Percentiles rank a stretch among this genome's conserved stretches.
Conservation (phyloP, 169 alveolate species). For the Plasmodium adleri region DNA sequence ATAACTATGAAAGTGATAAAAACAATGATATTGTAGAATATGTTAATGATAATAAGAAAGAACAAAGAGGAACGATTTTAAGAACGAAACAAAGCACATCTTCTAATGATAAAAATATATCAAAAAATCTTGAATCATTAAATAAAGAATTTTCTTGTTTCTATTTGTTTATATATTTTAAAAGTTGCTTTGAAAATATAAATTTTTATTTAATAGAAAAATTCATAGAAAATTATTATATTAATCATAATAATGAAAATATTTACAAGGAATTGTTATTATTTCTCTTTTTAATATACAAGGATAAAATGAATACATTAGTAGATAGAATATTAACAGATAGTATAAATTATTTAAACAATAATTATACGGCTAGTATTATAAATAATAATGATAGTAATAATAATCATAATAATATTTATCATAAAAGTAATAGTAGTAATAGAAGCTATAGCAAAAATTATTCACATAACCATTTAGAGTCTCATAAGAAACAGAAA, state of each 20-base stretch:
- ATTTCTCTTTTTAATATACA: conserved; percentile 69
- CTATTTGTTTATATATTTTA: conserved; percentile 56
- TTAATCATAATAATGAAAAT: conserved; percentile 51
- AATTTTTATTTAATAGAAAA: conserved; percentile 76
- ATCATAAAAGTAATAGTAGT: no score
- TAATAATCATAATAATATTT: no score
- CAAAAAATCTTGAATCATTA: background rate
- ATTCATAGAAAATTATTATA: conserved; percentile 65
- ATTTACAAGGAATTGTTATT: conserved; percentile 55
- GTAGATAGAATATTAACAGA: conserved; percentile 57
- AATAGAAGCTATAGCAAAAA: no score
- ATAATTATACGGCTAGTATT: background rate
- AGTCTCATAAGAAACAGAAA: conserved; percentile 18
- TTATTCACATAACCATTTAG: no score
- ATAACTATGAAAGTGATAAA: background rate
- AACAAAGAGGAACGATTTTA: conserved; percentile 14
- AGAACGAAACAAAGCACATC: background rate
- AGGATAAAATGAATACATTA: conserved; percentile 57
- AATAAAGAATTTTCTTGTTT: conserved; percentile 47
- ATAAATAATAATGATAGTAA: no score
- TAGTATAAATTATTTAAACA: conserved; percentile 27
- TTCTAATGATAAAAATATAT: background rate
- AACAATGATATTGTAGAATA: background rate
- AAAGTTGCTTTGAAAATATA: conserved; percentile 47
- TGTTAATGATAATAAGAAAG: background rate